Conservation (phyloP, 768 basidiomycete genomes). For the Lactarius akahatsu region DNA sequence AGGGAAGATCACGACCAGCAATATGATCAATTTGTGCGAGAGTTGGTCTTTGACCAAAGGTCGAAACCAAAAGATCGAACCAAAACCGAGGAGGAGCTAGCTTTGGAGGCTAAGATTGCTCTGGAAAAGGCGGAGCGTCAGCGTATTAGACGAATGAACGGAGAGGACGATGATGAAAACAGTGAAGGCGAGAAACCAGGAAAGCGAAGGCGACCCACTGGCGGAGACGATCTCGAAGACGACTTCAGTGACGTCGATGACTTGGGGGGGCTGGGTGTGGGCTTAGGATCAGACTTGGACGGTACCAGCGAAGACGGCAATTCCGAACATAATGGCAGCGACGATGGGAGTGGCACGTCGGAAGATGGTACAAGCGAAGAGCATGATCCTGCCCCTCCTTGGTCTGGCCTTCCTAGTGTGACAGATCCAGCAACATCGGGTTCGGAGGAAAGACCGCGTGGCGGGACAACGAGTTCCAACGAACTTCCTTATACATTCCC, state of each 20-base stretch:
- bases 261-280: conserved; percentile 36
- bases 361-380: conserved; percentile 36
- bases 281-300: conserved; percentile 33
- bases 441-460: conserved; percentile 4
- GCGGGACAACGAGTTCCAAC: conserved; percentile 31
- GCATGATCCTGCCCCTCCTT: conserved; percentile 30
- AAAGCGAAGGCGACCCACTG: conserved; percentile 57
- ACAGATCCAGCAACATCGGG: background rate
- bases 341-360: conserved; percentile 36
- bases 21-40: conserved; percentile 90
- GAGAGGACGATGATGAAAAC: conserved; percentile 63
- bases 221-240: conserved; percentile 90
- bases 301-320: conserved; percentile 22
- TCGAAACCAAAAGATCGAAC: conserved; percentile 93
- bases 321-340: conserved; percentile 31
- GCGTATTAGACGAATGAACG: conserved; percentile 81
- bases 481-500: conserved; percentile 93
- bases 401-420: background rate
- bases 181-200: conserved; percentile 51
- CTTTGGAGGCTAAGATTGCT: conserved; percentile 80
- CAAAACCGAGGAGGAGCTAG: conserved; percentile 94
- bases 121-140: conserved; percentile 83
- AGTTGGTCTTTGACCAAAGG: conserved; percentile 89
- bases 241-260: conserved; percentile 53
- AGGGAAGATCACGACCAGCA: conserved; percentile 51